Evolutionary conservation across 106 monocot species (phyloP).

Genomic region (Allium cepa): DNA sequence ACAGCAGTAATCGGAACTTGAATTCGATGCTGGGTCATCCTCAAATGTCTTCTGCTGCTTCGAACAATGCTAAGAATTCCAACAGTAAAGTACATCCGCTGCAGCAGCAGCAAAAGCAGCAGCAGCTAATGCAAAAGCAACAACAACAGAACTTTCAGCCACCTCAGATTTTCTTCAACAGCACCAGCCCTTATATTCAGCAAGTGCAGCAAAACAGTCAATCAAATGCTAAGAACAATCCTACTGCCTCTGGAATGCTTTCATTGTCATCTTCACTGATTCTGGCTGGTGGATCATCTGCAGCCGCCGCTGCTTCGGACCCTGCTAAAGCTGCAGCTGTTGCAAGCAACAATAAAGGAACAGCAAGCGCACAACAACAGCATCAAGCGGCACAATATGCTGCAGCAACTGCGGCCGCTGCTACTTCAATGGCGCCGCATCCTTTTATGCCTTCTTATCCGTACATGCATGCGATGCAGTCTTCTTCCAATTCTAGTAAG

Average conservation of each 20-base stretch:
- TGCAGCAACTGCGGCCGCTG: not conserved
- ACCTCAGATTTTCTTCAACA: slow-evolving; percentile 37
- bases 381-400: slow-evolving; percentile 11
- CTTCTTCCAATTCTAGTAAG: slow-evolving; percentile 43
- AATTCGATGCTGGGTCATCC: slow-evolving; percentile 50
- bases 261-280: slow-evolving; percentile 6
- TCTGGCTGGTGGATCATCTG: not conserved
- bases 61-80: slow-evolving; percentile 6
- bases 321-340: slow-evolving; percentile 13
- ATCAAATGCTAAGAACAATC: not conserved
- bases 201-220: slow-evolving; percentile 13
- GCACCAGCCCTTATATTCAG: slow-evolving; percentile 27
- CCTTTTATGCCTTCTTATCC: slow-evolving; percentile 21
- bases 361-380: not conserved
- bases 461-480: slow-evolving; percentile 23
- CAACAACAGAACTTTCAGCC: slow-evolving; percentile 26
- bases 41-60: slow-evolving; percentile 9
- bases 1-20: slow-evolving; percentile 17
- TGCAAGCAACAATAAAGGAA: slow-evolving; percentile 6
- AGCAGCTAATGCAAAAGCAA: slow-evolving; percentile 13
- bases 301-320: slow-evolving; percentile 5
- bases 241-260: slow-evolving; percentile 12
- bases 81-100: not conserved
- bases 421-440: not conserved
- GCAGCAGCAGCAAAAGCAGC: slow-evolving; percentile 12